Conservation (phyloP, 1,284 basidiomycete genomes). For the Macrocybe sp. region DNA sequence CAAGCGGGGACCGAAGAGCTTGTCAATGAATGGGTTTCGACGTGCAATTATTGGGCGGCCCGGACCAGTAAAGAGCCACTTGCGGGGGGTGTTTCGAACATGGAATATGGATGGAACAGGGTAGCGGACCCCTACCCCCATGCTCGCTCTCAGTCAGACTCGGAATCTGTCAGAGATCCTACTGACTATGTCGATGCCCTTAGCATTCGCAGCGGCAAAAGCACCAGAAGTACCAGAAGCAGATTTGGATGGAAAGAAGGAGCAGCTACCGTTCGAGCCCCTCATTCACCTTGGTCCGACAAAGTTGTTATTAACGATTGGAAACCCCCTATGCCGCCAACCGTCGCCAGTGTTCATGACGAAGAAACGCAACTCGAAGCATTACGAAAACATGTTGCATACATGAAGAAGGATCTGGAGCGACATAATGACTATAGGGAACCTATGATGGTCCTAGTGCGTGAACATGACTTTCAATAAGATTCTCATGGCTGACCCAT, state of each 20-base stretch:
- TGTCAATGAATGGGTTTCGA: conserved; percentile 96
- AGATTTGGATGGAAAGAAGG: conserved; percentile 65
- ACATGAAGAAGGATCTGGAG: conserved; percentile 76
- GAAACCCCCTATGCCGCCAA: conserved; percentile 84
- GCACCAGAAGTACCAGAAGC: conserved; percentile 37
- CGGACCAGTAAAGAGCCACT: conserved; percentile 91
- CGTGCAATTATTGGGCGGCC: conserved; percentile 99
- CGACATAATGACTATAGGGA: conserved; percentile 80
- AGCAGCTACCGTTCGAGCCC: conserved; percentile 53
- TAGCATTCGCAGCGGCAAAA: conserved; percentile 62
- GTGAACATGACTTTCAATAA: conserved; percentile 19
- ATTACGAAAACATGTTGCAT: conserved; percentile 72
- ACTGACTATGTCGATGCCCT: conserved; percentile 52
- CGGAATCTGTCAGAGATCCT: conserved; percentile 41
- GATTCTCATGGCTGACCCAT: conserved; percentile 6
- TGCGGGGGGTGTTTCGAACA: conserved; percentile 93
- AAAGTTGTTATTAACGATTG: conserved; percentile 88
- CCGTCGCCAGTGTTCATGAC: conserved; percentile 79
- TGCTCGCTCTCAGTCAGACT: conserved; percentile 53
- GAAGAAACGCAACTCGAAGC: conserved; percentile 92
- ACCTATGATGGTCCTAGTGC: conserved; percentile 79
- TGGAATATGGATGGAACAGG: conserved; percentile 98
- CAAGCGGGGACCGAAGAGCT: conserved; percentile 97
- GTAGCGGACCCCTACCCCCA: conserved; percentile 51
- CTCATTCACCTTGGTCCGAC: conserved; percentile 69